Conservation (phyloP, 257 asterid species). For the Solanum sejunctum region DNA sequence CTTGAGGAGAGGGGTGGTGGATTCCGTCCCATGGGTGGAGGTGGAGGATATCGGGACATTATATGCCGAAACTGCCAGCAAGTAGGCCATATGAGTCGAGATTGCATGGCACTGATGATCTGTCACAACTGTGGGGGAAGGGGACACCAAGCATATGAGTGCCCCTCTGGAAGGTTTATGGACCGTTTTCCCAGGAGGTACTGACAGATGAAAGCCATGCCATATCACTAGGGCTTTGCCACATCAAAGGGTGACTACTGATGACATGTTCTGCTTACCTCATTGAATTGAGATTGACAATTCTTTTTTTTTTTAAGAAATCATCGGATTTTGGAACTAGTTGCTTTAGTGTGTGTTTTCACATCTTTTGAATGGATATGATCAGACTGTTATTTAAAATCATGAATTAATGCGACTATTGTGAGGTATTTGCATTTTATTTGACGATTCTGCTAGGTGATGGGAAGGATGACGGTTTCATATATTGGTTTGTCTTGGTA, state of each 20-base stretch:
- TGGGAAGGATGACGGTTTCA: background rate
- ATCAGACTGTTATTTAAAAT: background rate
- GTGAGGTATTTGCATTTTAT: background rate
- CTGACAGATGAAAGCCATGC: slow-evolving; percentile 10
- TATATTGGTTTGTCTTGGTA: background rate
- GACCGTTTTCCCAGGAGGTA: slow-evolving; percentile 45
- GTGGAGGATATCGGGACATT: slow-evolving; percentile 39
- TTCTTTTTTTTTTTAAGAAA: background rate
- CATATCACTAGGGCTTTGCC: background rate
- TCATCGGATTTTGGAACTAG: background rate
- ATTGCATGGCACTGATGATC: slow-evolving; percentile 46
- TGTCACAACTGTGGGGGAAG: slow-evolving; percentile 93
- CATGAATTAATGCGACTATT: background rate
- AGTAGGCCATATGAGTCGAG: slow-evolving; percentile 78
- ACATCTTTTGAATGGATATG: background rate
- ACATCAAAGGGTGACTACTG: background rate
- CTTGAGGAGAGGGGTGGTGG: slow-evolving; percentile 53
- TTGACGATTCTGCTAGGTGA: background rate
- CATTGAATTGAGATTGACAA: background rate
- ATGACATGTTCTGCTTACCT: background rate
- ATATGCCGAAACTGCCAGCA: slow-evolving; percentile 76
- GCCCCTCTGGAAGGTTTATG: slow-evolving; percentile 76
- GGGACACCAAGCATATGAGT: slow-evolving; percentile 73
- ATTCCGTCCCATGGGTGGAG: slow-evolving; percentile 3
- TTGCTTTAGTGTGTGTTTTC: background rate